phyloP scores from a whole-genome alignment of 768 basidiomycete species.

The Mycena filopes region DNA sequence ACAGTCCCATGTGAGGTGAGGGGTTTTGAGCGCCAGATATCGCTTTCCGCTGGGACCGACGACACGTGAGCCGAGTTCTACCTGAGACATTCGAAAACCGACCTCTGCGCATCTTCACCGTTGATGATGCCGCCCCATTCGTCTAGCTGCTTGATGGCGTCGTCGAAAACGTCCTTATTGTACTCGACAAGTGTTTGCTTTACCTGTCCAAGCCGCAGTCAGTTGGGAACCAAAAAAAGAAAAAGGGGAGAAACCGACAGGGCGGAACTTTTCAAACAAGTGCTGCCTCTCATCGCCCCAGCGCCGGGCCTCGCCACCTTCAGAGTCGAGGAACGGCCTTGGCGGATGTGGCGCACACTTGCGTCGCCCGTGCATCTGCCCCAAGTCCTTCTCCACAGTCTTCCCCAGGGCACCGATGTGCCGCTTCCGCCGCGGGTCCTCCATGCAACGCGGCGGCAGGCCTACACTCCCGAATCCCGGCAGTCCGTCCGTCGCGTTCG shows the following conservation, averaged over 20 bases:
- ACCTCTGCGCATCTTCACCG: slow-evolving; percentile 73
- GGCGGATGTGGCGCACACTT: slow-evolving; percentile 62
- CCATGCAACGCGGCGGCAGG: slow-evolving; percentile 78
- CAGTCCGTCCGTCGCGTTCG: slow-evolving; percentile 67
- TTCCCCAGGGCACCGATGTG: slow-evolving; percentile 82
- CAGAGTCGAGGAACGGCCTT: slow-evolving; percentile 51
- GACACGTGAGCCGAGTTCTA: slow-evolving; percentile 29
- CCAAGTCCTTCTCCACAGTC: slow-evolving; percentile 71
- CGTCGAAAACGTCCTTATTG: slow-evolving; percentile 80
- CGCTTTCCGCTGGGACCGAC: slow-evolving; percentile 65
- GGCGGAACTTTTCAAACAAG: slow-evolving; percentile 66
- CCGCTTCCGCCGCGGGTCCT: slow-evolving; percentile 79
- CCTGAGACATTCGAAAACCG: slow-evolving; percentile 11
- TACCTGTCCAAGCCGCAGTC: slow-evolving; percentile 17
- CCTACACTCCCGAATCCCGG: slow-evolving; percentile 83
- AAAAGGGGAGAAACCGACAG: slow-evolving; percentile 46
- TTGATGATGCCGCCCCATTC: slow-evolving; percentile 80
- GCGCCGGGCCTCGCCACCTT: slow-evolving; percentile 76
- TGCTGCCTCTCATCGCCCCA: slow-evolving; percentile 78
- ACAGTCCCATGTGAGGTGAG: slow-evolving; percentile 75
- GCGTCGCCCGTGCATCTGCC: slow-evolving; percentile 70
- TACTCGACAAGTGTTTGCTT: slow-evolving; percentile 48
- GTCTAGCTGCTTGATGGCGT: slow-evolving; percentile 81
- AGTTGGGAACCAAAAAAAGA: neutral
- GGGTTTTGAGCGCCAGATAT: slow-evolving; percentile 79